Conservation (phyloP, 176 grass and related monocot species). For the Hordeum marinum region DNA sequence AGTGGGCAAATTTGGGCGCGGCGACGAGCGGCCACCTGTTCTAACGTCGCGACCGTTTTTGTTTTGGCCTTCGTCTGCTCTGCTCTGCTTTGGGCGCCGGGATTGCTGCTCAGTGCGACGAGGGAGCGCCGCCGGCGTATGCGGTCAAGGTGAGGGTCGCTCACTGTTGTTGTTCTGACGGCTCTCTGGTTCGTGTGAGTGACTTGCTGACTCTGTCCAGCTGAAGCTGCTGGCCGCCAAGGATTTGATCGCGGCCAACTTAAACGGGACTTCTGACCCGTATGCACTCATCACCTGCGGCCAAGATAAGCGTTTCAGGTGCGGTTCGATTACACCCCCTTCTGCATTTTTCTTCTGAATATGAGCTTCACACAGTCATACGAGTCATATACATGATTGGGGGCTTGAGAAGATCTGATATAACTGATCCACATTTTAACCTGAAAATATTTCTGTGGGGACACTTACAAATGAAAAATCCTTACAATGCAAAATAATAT, state of each 20-base stretch:
- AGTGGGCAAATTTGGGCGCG: not conserved
- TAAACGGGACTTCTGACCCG: conserved; percentile 94
- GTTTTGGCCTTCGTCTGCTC: not conserved
- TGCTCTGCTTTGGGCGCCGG: not conserved
- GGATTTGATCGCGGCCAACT: conserved; percentile 81
- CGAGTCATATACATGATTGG: not conserved
- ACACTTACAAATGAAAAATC: not conserved
- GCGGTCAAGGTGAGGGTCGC: conserved; percentile 62
- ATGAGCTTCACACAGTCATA: not conserved
- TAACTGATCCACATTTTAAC: not conserved
- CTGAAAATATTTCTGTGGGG: not conserved
- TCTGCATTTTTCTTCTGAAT: too few relatives aligned
- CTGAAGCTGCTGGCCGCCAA: conserved; percentile 84
- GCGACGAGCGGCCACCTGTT: not conserved
- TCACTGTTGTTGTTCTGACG: too few relatives aligned
- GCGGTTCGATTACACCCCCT: too few relatives aligned
- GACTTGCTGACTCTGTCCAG: conserved; percentile 33
- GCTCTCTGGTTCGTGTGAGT: not conserved
- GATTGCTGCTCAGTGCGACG: conserved; percentile 26
- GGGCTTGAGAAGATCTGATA: not conserved
- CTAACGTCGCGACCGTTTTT: conserved; percentile 8
- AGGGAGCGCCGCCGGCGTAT: conserved; percentile 52
- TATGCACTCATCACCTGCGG: conserved; percentile 92
- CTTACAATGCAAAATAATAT: not conserved
- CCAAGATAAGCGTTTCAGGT: conserved; percentile 92